Percentiles rank a stretch among this genome's conserved stretches.
phyloP scores from a whole-genome alignment of 202 grass and related monocot species.

The Carex arenaria region DNA sequence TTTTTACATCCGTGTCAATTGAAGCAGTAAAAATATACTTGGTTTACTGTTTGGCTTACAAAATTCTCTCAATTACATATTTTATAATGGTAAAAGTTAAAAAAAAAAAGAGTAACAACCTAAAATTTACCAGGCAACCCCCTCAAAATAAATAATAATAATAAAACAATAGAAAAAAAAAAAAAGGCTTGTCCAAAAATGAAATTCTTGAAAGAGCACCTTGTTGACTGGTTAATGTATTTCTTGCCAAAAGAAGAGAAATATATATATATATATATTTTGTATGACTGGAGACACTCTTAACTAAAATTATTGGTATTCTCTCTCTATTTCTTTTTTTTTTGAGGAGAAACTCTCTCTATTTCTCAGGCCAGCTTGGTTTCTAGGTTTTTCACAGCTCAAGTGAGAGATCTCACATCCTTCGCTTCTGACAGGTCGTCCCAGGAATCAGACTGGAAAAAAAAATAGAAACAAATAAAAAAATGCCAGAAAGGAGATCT shows the following conservation, averaged over 20 bases:
- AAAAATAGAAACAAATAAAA: conserved; percentile 18
- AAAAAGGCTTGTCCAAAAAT: neutral
- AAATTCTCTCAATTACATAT: neutral
- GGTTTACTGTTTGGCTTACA: neutral
- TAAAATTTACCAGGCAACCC: neutral
- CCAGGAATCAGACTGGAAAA: conserved; percentile 38
- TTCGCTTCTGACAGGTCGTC: conserved; percentile 36
- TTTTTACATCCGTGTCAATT: neutral
- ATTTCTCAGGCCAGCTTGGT: too few species aligned
- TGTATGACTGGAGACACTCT: neutral
- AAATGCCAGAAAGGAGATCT: neutral
- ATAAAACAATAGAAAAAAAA: neutral
- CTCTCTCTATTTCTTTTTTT: too few species aligned
- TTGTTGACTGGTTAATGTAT: neutral
- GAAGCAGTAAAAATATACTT: neutral
- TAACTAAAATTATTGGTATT: neutral
- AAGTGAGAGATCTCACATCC: conserved; percentile 57
- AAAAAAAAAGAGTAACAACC: neutral
- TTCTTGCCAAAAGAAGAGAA: neutral
- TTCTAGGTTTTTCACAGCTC: conserved; percentile 56
- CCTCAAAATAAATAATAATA: neutral
- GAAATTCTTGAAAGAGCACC: neutral
- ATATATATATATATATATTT: neutral
- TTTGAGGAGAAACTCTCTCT: too few species aligned
- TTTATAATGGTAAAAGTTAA: neutral